Evolutionary conservation across 441 rosid genomes (phyloP).

Genomic region (Eruca vesicaria): DNA sequence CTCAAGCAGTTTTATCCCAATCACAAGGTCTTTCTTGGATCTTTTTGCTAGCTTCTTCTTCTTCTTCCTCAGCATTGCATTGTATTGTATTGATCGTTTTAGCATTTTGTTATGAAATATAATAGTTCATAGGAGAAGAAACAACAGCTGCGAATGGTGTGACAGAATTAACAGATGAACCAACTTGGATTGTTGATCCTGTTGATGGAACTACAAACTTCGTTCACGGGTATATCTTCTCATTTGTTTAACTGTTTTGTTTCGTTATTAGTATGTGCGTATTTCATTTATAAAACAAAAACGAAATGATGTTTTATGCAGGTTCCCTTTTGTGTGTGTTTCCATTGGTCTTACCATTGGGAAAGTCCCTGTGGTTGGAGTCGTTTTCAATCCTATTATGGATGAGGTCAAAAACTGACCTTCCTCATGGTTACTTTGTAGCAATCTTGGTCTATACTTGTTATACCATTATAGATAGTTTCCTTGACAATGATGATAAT

Average conservation of each 20-base stretch:
- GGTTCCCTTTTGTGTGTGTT: constrained; percentile 88
- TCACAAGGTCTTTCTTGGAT: neutral
- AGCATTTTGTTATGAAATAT: neutral
- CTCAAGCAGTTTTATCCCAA: neutral
- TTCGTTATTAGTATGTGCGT: neutral
- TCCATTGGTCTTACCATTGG: constrained; percentile 91
- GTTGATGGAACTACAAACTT: constrained; percentile 99
- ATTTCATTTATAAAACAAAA: neutral
- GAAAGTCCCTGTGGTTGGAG: constrained; percentile 81
- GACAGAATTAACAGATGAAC: constrained; percentile 47
- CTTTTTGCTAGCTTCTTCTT: neutral
- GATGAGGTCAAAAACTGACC: constrained; percentile 75
- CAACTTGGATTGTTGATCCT: constrained; percentile 99
- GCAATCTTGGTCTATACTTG: neutral
- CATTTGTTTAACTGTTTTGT: neutral
- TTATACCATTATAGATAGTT: neutral
- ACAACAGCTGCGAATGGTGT: neutral
- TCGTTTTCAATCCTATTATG: constrained; percentile 88
- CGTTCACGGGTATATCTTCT: constrained; percentile 73
- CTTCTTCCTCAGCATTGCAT: too few relatives aligned
- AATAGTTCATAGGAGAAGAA: neutral
- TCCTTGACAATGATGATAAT: neutral
- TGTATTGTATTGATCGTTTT: neutral
- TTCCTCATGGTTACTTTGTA: neutral
- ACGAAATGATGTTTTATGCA: constrained; percentile 30